These are phyloP conservation scores for Tricholoma saponaceum DNA, from an alignment of 768 basidiomycete genomes.

Conservation along the genomic window DNA sequence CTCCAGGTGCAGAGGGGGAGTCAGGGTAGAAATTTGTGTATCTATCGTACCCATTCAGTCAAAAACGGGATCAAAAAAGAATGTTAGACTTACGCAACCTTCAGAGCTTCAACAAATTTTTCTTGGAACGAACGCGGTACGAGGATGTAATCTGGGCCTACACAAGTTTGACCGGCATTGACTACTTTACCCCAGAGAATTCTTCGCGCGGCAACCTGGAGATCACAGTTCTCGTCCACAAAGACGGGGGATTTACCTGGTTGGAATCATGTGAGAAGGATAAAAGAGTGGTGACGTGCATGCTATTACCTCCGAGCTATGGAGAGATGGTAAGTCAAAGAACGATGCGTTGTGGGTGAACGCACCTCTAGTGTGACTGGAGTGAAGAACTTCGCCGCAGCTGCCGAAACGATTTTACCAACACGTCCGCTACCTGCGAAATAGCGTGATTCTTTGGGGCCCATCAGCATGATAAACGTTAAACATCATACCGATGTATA, in stretches of 20 bases:
- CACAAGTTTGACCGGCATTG: conserved; percentile 77
- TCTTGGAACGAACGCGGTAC: conserved; percentile 44
- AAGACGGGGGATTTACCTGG: conserved; percentile 79
- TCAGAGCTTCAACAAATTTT: conserved; percentile 38
- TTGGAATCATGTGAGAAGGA: no score
- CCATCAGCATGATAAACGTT: no score
- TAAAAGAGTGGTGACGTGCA: no score
- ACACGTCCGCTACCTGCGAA: conserved; percentile 50
- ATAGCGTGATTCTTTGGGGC: no score
- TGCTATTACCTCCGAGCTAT: conserved; percentile 46
- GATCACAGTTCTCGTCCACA: conserved; percentile 64
- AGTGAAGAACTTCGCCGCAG: conserved; percentile 75
- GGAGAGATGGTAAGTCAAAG: no score
- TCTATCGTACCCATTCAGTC: no score
- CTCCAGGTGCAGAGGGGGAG: no score
- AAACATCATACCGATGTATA: conserved; percentile 59
- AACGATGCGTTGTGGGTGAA: no score
- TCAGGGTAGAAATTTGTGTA: no score
- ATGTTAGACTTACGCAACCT: conserved; percentile 34
- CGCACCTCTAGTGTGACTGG: conserved; percentile 51
- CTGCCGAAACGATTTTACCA: conserved; percentile 61
- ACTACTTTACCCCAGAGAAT: conserved; percentile 76
- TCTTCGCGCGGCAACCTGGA: conserved; percentile 62
- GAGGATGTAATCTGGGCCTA: conserved; percentile 56
- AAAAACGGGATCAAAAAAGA: no score